Evolutionary conservation across 306 rosid genomes (phyloP), one percentile per base, ranked within the genome.

Genomic region (Astragalus membranaceus): DNA sequence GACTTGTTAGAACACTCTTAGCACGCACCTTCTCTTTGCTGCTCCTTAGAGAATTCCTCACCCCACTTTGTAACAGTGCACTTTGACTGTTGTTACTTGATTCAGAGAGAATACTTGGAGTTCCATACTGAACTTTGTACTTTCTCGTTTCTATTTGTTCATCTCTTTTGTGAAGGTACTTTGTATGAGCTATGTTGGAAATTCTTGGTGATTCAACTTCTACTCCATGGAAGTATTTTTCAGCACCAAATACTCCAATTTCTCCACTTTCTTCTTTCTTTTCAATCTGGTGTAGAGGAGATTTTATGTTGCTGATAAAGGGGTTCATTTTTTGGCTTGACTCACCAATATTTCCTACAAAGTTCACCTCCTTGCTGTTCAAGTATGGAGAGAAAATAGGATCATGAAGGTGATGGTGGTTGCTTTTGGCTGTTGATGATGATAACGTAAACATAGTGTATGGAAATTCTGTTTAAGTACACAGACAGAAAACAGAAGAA

Each of bases 141-240:
- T 63, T 78, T 29, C 73, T 74, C 0, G 30, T 26, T 72, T 30
- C n/a, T 7, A 36, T 44, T 32, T 65, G 42, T 33, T 69, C 74
- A 12, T 74, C 77, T 41, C 69, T 75, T 59, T 69, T 56, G 10
- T 17, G n/a, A 43, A 60, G 82, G 6, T 41, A 9, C 42, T 68
- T 86, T 9, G 42, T 76, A 5, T 88, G 64, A 3, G 62, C 52
- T 26, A 62, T 66, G 76, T 73, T 61, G 10, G 71, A 35, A 57
- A 75, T 33, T 78, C 74, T 39, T 26, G 3, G 30, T 1, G 30
- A 26, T 26, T 26, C 30, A 26, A 26, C 30, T 29, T 78, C 74
- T 39, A 39, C 86, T 61, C 92, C 98, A 65, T 86, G 86, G 92
- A 92, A 92, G 88, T 92, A 92, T 68, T 92, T 92, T 55, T 86